Base-by-base conservation (phyloP, 805 yeast species). In the Lipomyces japonicus region DNA sequence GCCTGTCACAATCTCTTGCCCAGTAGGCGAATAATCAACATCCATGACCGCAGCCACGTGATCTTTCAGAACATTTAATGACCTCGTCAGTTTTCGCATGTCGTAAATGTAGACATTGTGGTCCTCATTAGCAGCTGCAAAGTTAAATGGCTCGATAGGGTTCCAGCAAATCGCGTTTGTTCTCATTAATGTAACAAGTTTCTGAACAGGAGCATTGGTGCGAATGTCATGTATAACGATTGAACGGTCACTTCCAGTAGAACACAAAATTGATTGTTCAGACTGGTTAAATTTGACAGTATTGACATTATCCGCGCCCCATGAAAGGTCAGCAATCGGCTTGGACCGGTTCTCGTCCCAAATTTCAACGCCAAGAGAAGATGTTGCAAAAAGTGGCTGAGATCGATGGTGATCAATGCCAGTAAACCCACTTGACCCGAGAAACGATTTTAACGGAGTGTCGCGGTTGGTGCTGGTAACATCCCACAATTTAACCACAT, bases 31-130 rank as follows among this genome's bases (percentile, higher is more conserved):
- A 65, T 86, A 93, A 70, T 93, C 98, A 36, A 93, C 81, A 66
- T 86, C 95, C 81, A 91, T 78, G 9, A 93, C 95, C 0, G 97
- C 96, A 42, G 95, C 84, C 35, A 91, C 96, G 68, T 93, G 99
- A 68, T 89, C 97, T 70, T 91, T 89, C 70, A 77, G 87, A 10
- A 95, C 88, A 59, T 89, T 90, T 44, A 84, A 67, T 1, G 97
- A 83, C 48, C 86, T 76, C 39, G 75, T 75, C 79, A 95, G 75
- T 64, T 90, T 86, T 66, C 99, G 77, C 97, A 95, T 91, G 70
- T 93, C 99, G 80, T 96, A 95, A 47, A 85, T 76, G 67, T 93
- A 93, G 7, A 84, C 82, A 66, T 93, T 93, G 68, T 91, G 97
- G 71, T 93, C 97, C 70, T 93, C 99, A 64, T 81, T 80, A 2